Base-by-base conservation (phyloP, 176 grass and related monocot genomes). In the Carex littledalei region DNA sequence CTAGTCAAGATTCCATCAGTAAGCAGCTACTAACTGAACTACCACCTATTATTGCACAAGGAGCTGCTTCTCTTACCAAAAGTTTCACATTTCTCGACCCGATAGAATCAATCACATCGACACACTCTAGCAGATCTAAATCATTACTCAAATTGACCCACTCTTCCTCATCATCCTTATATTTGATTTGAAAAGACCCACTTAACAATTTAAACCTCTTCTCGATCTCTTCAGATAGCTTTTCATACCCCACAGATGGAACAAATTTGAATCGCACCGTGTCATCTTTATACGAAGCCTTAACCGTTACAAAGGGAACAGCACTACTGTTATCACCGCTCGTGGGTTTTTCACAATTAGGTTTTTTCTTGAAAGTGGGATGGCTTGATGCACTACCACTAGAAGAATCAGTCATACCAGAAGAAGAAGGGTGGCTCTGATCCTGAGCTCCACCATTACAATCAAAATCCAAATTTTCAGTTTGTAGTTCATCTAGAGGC, bases 91-190 rank as follows among this genome's bases (percentile, higher is more conserved):
- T 89, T 69, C 60, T 32, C 0, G 79, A 90, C 50, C 86, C 85
- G 9, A 95, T 89, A 39, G 74, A 92, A 21, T 98, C 90, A 84
- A 98, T 72, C 34, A 95, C 91, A 18, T 98, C 91, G 16, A 95
- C 69, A 2, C 96, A 98, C 68, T 98, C 96, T 82, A 85, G 89
- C 15, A 98, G 87, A 81, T 98, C 96, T 0, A 85, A 83, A 60
- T 98, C 91, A 24, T 72, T 95, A 0, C 88, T 90, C 68, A 99
- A 81, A 76, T 91, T 99, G 37, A 95, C 97, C 97, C 90, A 99
- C 59, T 99, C 97, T 0, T 99, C 97, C 84, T 99, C 97, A 0
- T 99, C 93, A 0, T 99, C 93, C 73, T 62, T 94, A 78, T 99
- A 99, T 65, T 95, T 99, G 10, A 99, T 84, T 87, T 94, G 93